Evolutionary conservation across 257 asterid genomes (phyloP).

Genomic region (Solanum sejunctum): DNA sequence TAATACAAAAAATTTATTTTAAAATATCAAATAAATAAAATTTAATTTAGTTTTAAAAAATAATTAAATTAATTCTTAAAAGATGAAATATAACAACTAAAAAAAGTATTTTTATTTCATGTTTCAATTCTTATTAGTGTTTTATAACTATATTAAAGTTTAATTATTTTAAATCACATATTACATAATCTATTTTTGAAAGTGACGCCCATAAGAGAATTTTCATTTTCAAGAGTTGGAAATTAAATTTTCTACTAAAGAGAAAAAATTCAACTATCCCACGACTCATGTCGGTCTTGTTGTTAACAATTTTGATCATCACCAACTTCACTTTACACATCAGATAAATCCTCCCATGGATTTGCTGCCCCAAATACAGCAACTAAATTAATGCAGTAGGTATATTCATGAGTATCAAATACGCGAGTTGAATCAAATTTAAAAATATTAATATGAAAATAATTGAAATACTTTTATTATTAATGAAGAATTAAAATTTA

Average conservation of each 20-base stretch:
- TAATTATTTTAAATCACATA: not conserved
- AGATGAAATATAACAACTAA: no score
- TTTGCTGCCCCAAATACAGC: not conserved
- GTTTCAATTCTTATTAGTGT: no score
- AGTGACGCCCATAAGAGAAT: not conserved
- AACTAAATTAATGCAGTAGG: not conserved
- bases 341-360: not conserved
- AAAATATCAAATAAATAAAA: no score
- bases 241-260: not conserved
- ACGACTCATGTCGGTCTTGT: not conserved
- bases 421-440: no score
- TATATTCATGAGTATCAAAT: not conserved
- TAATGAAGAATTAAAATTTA: no score
- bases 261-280: not conserved
- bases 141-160: not conserved
- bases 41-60: no score
- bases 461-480: no score
- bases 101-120: no score
- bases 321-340: constrained; percentile 24
- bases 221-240: not conserved
- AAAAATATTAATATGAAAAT: no score
- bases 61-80: no score
- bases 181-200: no score
- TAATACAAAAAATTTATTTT: no score
- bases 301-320: not conserved